Evolutionary conservation across 441 rosid genomes (phyloP).

Genomic region (Aquilaria agallochum): DNA sequence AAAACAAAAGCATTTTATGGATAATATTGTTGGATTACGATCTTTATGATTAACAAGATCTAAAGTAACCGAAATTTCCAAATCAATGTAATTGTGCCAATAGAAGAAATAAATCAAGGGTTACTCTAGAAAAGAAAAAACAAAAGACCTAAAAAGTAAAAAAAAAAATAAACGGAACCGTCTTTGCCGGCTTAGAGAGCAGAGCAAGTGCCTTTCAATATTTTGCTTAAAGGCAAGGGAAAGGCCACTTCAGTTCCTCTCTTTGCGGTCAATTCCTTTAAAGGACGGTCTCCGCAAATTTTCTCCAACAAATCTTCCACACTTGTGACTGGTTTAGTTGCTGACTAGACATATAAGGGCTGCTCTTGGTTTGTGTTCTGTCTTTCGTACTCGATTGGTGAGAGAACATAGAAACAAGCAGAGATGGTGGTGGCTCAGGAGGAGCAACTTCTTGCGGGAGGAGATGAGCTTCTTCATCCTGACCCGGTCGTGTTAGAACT

Average conservation of each 20-base stretch:
- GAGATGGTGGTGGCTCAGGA: conserved; percentile 35
- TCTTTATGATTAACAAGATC: background rate
- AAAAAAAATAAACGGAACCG: conserved; percentile 31
- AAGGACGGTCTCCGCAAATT: conserved; percentile 37
- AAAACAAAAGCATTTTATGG: background rate
- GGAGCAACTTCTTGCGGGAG: conserved; percentile 33
- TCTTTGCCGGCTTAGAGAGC: conserved; percentile 40
- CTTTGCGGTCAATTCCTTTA: conserved; percentile 54
- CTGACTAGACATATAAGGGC: background rate
- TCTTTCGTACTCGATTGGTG: conserved; percentile 15
- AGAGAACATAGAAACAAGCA: conserved; percentile 11
- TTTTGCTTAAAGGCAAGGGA: conserved; percentile 66
- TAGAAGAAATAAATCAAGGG: conserved; percentile 19
- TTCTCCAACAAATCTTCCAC: conserved; percentile 14
- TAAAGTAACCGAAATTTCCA: conserved; percentile 15
- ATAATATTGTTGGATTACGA: conserved; percentile 11
- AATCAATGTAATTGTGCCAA: conserved; percentile 14
- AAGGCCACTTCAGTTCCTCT: conserved; percentile 26
- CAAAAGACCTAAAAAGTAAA: background rate
- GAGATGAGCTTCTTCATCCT: conserved; percentile 34
- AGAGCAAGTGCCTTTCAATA: conserved; percentile 18
- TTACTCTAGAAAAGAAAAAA: conserved; percentile 21
- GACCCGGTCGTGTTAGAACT: conserved; percentile 65
- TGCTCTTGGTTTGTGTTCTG: conserved; percentile 5
- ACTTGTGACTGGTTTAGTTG: background rate